Conservation (phyloP, 306 rosid genomes). For the Gastrolobium villosum region DNA sequence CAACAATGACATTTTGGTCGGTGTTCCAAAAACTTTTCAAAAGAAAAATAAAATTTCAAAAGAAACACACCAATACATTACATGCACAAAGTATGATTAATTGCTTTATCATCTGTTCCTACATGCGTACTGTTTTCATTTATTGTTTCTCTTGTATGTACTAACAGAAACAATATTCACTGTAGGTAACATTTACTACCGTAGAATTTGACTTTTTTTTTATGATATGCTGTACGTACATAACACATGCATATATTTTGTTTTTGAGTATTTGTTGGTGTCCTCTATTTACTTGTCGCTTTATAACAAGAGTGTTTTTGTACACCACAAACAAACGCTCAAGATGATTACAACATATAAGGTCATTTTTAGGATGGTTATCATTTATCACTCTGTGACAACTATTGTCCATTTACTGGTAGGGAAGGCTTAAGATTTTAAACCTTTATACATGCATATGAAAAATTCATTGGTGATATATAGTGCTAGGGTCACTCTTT, state of each 20-base stretch:
- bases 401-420: constrained; percentile 13
- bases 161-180: constrained; percentile 44
- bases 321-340: constrained; percentile 30
- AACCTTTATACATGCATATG: neutral
- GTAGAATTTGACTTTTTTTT: constrained; percentile 50
- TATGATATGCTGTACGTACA: neutral
- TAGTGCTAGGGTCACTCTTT: constrained; percentile 46
- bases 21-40: no score
- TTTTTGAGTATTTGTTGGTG: constrained; percentile 45
- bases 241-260: constrained; percentile 47
- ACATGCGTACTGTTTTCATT: constrained; percentile 17
- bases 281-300: constrained; percentile 39
- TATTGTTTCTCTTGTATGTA: constrained; percentile 41
- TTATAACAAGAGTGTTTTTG: constrained; percentile 32
- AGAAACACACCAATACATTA: neutral
- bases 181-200: constrained; percentile 37
- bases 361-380: constrained; percentile 40
- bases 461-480: constrained; percentile 36
- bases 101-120: constrained; percentile 10
- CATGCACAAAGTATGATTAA: neutral
- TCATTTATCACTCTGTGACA: constrained; percentile 42
- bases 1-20: no score
- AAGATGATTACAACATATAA: constrained; percentile 37
- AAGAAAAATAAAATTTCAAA: neutral
- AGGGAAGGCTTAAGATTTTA: constrained; percentile 7